Evolutionary conservation across 192 early-diverging fungal species (phyloP), one percentile per base, ranked within the genome.

Genomic region (Funneliformis mosseae): DNA sequence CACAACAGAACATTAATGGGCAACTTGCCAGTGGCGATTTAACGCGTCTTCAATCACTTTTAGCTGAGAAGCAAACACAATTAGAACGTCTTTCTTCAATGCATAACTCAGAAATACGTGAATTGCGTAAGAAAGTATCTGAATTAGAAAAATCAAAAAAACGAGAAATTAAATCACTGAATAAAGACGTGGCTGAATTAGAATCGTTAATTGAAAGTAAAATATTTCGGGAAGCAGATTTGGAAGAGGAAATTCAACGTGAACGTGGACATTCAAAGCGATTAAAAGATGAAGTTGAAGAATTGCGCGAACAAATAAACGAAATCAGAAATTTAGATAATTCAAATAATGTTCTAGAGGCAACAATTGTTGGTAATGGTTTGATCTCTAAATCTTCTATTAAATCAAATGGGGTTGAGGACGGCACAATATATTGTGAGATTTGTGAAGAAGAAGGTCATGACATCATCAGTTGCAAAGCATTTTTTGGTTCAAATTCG

Each of bases 201-300:
- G 94, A 94, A 74, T 85, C 89, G 25, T 72, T 95, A 72, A 88
- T 94, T 48, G 94, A 95, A 76, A 91, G 91, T 83, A 93, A 91
- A 81, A 89, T 92, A 41, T 95, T 95, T 82, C 87, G 87, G 72
- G 93, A 95, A 46, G 86, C 88, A 0, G 94, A 95, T 74, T 82
- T 93, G 4, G 92, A 91, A 77, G 89, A 93, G 67, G 84, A 86
- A 12, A 74, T 91, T 16, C 85, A 89, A 69, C 62, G 76, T 18
- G 88, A 91, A 60, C 83, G 84, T 62, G 85, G 85, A 67, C 77
- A 83, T 25, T 80, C 83, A 11, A 85, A 82, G 27, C 83, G 83
- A 21, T 81, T 89, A 12, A 82, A 83, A 48, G 77, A 80, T 50
- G 88, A 89, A 72, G 81, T 95, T 5, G 50, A 84, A 9, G 86